Conservation (phyloP, 2,329 filamentous ascomycete genomes). For the Diplocarpon rosae region DNA sequence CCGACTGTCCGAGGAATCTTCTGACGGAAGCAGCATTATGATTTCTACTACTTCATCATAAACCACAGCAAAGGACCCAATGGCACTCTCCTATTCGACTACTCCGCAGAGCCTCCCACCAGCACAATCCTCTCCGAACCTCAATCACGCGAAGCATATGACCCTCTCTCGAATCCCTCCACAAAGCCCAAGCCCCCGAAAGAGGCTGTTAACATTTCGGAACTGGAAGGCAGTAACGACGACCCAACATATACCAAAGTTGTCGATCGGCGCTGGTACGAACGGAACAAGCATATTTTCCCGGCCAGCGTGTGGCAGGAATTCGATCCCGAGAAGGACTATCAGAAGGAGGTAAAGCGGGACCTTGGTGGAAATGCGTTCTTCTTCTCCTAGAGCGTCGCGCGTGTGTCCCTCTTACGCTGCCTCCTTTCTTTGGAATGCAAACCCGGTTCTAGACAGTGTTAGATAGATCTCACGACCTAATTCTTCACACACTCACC, state of each 20-base stretch:
- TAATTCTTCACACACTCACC: not conserved
- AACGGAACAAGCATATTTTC: conserved; percentile 96
- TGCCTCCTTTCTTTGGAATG: too few relatives aligned
- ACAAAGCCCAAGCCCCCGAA: conserved; percentile 30
- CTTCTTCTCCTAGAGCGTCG: conserved; percentile 53
- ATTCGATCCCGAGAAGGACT: conserved; percentile 84
- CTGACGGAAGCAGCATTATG: conserved; percentile 63
- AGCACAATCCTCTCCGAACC: conserved; percentile 7
- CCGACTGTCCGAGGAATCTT: conserved; percentile 15
- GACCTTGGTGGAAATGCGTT: conserved; percentile 87
- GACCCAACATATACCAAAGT: conserved; percentile 83
- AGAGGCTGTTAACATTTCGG: conserved; percentile 26
- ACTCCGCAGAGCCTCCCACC: conserved; percentile 39
- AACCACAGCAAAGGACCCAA: conserved; percentile 72
- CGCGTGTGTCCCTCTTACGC: too few relatives aligned
- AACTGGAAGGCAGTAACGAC: conserved; percentile 64
- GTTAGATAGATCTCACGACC: not conserved
- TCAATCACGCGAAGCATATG: conserved; percentile 22
- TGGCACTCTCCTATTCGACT: conserved; percentile 66
- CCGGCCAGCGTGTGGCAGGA: conserved; percentile 93
- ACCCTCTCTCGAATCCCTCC: conserved; percentile 31
- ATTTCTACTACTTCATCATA: conserved; percentile 93
- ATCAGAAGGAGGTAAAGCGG: conserved; percentile 63
- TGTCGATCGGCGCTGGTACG: conserved; percentile 93
- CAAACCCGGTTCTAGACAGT: not conserved